These are phyloP conservation scores for Oryza meyeriana DNA, from an alignment of 176 grass and related monocot genomes.

Conservation along the genomic window DNA sequence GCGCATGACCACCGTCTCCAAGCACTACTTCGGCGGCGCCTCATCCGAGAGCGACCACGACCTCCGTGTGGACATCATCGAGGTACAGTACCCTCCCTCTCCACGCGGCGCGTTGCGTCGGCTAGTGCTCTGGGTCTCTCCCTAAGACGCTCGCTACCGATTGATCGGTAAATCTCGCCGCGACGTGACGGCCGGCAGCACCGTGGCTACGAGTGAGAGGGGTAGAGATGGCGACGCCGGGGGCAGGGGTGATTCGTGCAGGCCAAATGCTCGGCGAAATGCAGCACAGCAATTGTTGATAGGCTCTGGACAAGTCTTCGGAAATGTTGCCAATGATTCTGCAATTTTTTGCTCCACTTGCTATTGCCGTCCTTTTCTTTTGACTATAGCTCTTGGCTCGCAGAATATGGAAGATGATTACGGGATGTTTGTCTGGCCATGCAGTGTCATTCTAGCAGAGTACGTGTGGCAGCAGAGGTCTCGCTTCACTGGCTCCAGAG, in stretches of 20 bases:
- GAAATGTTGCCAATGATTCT: background rate
- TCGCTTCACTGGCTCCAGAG: conserved; percentile 44
- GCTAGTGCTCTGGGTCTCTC: background rate
- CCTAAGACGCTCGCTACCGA: no score
- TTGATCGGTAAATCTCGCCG: no score
- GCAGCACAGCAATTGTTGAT: background rate
- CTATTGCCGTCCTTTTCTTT: background rate
- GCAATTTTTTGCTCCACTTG: background rate
- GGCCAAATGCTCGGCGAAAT: conserved; percentile 14
- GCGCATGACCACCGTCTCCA: conserved; percentile 56
- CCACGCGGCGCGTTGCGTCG: background rate
- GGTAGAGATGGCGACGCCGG: background rate
- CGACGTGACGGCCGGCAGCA: background rate
- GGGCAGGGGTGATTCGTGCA: background rate
- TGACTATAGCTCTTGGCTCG: background rate
- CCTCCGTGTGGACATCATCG: conserved; percentile 65
- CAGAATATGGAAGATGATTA: conserved; percentile 86
- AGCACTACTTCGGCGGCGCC: conserved; percentile 67
- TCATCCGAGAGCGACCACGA: conserved; percentile 43
- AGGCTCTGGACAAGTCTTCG: background rate
- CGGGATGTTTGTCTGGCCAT: conserved; percentile 92
- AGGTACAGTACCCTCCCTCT: conserved; percentile 30
- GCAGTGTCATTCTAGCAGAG: conserved; percentile 74
- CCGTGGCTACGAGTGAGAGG: no score
- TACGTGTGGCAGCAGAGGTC: conserved; percentile 77